phyloP scores from a whole-genome alignment of 2,329 filamentous ascomycete species.

The Parastagonospora avenae region DNA sequence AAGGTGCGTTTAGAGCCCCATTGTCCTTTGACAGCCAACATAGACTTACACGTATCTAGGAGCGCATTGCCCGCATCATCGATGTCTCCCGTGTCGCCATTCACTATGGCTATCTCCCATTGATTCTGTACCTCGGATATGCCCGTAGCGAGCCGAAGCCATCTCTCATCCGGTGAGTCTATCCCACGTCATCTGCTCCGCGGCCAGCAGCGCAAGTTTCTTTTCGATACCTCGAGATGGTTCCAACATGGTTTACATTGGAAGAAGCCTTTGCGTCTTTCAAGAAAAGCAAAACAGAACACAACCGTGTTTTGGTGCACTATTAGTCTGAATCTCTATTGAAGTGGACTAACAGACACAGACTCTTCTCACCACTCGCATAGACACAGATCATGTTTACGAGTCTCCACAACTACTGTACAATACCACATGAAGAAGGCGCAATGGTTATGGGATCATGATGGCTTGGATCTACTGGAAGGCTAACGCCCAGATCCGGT shows the following conservation, averaged over 20 bases:
- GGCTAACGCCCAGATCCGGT: conserved; percentile 3
- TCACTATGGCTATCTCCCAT: conserved; percentile 96
- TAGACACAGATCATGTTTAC: conserved; percentile 25
- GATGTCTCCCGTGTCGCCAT: conserved; percentile 91
- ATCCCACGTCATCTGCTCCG: neutral
- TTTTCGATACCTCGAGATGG: neutral
- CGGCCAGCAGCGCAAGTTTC: neutral
- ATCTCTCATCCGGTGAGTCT: conserved; percentile 70
- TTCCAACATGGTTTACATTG: too few species aligned
- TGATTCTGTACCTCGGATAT: conserved; percentile 97
- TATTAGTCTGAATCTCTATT: neutral
- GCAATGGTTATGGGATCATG: conserved; percentile 24
- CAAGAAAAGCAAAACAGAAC: too few species aligned
- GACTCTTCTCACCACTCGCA: conserved; percentile 48
- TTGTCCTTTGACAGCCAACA: neutral
- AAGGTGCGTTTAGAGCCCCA: conserved; percentile 66
- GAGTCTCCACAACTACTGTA: conserved; percentile 32
- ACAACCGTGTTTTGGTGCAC: too few species aligned
- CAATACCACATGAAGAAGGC: conserved; percentile 35
- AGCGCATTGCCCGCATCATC: conserved; percentile 97
- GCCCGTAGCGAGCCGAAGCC: conserved; percentile 92
- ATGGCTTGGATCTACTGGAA: conserved; percentile 11
- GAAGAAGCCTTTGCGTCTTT: too few species aligned
- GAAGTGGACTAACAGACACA: conserved; percentile 24
- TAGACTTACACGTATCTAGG: conserved; percentile 60